Evolutionary conservation across 2,329 filamentous ascomycete species (phyloP), one percentile per base, ranked within the genome.

Genomic region (Apiospora malaysiana): DNA sequence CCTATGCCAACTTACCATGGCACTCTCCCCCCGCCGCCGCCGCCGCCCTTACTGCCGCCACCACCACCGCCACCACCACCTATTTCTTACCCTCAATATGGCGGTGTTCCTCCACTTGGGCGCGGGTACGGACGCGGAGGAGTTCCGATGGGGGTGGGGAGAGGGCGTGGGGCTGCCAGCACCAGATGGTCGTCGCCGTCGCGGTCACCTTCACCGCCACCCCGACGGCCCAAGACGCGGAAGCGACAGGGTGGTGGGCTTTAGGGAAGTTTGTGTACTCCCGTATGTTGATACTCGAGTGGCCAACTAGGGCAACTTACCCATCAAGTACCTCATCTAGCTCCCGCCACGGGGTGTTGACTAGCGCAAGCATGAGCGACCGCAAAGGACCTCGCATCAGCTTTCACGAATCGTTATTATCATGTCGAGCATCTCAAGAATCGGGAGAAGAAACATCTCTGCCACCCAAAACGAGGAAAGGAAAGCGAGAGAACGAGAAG

Each of bases 1-100:
- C 87, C 87, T 7, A 83, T 40, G 32, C 32, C 21, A 88, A 74
- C 71, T 71, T 18, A 70, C 71, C 43, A 71, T 70, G 8, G 71
- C 65, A 21, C 69, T 68, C 37, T n/a, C 67, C 72, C 73, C 0
- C 65, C 66, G 18, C 72, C 73, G 0, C 65, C 66, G n/a, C 71
- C 46, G 9, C 69, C 70, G 18, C 71, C 40, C 6, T 70, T 46
- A 7, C 49, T 63, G 18, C 71, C 40, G 4, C 71, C 51, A 2
- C 49, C 70, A n/a, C 71, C 45, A 9, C 71, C 51, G 4, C 49
- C 68, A n/a, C 71, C 45, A 5, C 71, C 51, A 2, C 49, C 68
- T 18, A 25, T 47, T 25, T 66, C 9, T 4, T 40, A 63, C 56
- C 56, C 56, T 23, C 56, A 40, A 40, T 32, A 10, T 4, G 56